These are phyloP conservation scores for Sphagnum magellanicum DNA, from an alignment of 228 moss, liverwort and hornwort species.

Conservation along the genomic window DNA sequence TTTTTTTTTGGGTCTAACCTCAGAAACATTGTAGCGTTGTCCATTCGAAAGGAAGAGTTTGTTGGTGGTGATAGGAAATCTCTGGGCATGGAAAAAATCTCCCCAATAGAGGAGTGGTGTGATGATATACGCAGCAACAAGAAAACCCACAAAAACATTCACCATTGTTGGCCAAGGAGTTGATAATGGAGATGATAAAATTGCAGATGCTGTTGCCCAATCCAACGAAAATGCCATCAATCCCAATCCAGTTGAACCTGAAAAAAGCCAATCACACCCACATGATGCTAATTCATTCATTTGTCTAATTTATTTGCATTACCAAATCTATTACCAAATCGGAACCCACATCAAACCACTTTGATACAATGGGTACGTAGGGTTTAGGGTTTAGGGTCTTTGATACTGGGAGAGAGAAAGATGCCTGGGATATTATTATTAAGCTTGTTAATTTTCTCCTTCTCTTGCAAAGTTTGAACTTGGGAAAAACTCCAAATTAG, in stretches of 20 bases:
- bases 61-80: slow-evolving; percentile 65
- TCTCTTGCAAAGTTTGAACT: too few relatives aligned
- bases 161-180: slow-evolving; percentile 64
- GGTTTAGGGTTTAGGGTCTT: too few relatives aligned
- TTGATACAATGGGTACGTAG: too few relatives aligned
- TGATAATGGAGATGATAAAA: slow-evolving; percentile 55
- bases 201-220: slow-evolving; percentile 71
- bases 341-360: too few relatives aligned
- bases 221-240: slow-evolving; percentile 45
- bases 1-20: slow-evolving; percentile 20
- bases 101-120: slow-evolving; percentile 37
- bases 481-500: too few relatives aligned
- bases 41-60: slow-evolving; percentile 54
- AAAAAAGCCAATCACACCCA: neutral
- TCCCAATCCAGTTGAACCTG: slow-evolving; percentile 60
- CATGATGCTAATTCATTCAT: neutral
- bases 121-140: slow-evolving; percentile 44
- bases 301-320: neutral
- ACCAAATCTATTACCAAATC: neutral
- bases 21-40: slow-evolving; percentile 37
- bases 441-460: too few relatives aligned
- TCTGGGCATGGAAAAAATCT: slow-evolving; percentile 41
- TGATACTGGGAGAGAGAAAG: too few relatives aligned
- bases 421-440: too few relatives aligned
- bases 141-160: slow-evolving; percentile 59